Percentiles rank a stretch among this genome's conserved stretches.
These are phyloP conservation scores for Lasiodiplodia theobromae DNA, from an alignment of 2,329 filamentous ascomycete species.

Conservation along the genomic window DNA sequence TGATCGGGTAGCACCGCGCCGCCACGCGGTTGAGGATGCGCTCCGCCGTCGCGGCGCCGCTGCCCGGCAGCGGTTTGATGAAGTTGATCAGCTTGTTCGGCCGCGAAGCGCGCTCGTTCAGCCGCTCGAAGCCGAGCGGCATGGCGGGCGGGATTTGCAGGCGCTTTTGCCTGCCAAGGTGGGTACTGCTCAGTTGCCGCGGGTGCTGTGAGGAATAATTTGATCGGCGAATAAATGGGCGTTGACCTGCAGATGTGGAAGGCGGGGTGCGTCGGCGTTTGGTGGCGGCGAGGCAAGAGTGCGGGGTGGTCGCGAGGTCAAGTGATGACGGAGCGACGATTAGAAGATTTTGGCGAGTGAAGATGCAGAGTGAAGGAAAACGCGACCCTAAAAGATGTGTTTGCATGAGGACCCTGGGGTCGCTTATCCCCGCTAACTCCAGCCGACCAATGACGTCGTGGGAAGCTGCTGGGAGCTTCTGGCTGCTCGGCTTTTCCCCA, in stretches of 20 bases:
- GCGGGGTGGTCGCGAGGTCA: not conserved
- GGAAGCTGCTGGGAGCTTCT: not conserved
- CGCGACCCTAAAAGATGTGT: not conserved
- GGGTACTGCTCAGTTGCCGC: not conserved
- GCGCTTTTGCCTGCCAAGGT: too few relatives aligned
- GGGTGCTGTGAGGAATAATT: not conserved
- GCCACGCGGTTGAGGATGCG: conserved; percentile 48
- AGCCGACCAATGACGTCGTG: conserved; percentile 12
- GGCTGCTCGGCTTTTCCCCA: conserved; percentile 9
- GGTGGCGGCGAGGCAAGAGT: not conserved
- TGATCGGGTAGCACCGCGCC: conserved; percentile 76
- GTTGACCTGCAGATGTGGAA: not conserved
- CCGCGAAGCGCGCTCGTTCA: conserved; percentile 77
- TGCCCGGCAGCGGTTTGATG: conserved; percentile 78
- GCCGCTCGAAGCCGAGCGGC: conserved; percentile 78
- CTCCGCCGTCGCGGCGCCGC: conserved; percentile 44
- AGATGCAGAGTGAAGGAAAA: not conserved
- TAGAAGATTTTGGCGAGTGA: not conserved
- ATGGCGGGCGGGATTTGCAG: conserved; percentile 53
- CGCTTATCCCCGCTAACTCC: conserved; percentile 1
- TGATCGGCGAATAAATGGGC: not conserved
- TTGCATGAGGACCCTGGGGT: not conserved
- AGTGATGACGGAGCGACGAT: not conserved
- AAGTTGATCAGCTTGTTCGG: conserved; percentile 83
- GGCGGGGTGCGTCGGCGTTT: not conserved